Evolutionary conservation across 2,329 filamentous ascomycete genomes (phyloP), one percentile per base, ranked within the genome.

Genomic region (Immersiporthe knoxdaviesiana): DNA sequence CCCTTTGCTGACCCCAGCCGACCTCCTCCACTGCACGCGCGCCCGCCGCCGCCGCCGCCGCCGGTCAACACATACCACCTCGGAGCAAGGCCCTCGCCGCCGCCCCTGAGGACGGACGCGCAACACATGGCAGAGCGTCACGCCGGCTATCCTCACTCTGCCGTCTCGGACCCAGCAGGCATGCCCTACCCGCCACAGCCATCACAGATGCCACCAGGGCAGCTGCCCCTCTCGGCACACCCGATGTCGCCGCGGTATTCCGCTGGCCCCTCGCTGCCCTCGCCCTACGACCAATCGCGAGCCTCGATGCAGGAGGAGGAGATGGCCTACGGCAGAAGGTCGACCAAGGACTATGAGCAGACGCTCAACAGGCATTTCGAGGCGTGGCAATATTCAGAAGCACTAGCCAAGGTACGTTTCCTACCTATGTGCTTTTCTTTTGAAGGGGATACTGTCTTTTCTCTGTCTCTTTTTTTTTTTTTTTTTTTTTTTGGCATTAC

Each of bases 351-450:
- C 63, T 86, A 85, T 67, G 84, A 87, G 27, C 74, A 78, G 44
- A 78, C 81, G 3, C 74, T 85, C 1, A 81, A 82, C 67, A 79
- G 84, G 59, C 83, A 84, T 67, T 83, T 86, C 39, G 84, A 88
- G 72, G 81, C 81, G 18, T 87, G 84, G 83, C 82, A 79, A 44
- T 88, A 88, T 67, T 79, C 81, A 39, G 86, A 88, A 62, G 83
- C 82, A 27, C 77, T 88, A 5, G 80, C 81, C 69, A 81, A 83
- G 75, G 86, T 87, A 76, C 71, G 83, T 79, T 52, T 21, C 18
- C 35, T 8, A 35, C 24, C 54, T 50, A 27, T 27, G 16, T 14
- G 11, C 21, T n/a, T 27, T 5, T 3, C n/a, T 24, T 27, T 21
- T 10, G n/a, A n/a, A n/a, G n/a, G n/a, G n/a, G n/a, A n/a, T n/a